These are phyloP conservation scores for Trichosporon sp. DNA, from an alignment of 1,284 basidiomycete species.

Conservation along the genomic window DNA sequence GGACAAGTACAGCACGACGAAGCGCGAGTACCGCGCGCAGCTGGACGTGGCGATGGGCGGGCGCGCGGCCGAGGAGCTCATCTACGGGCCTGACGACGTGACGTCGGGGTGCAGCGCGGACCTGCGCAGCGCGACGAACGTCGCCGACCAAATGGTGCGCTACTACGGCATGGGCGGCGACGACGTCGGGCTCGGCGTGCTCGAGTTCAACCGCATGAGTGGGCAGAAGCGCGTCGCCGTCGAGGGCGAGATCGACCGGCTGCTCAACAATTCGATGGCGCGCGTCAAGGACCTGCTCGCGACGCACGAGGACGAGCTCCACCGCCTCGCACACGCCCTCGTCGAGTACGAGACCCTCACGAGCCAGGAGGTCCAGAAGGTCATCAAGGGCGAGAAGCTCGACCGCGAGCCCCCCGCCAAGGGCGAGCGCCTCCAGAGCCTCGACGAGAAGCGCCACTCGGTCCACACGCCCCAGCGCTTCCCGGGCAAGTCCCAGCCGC, in stretches of 20 bases:
- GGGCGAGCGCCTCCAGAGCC: constrained; percentile 33
- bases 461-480: not conserved
- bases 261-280: constrained; percentile 68
- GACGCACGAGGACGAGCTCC: constrained; percentile 70
- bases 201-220: constrained; percentile 46
- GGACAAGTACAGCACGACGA: constrained; percentile 56
- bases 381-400: constrained; percentile 76
- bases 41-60: constrained; percentile 92
- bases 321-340: constrained; percentile 79
- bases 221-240: constrained; percentile 73
- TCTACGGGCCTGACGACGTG: constrained; percentile 81
- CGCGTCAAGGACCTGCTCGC: constrained; percentile 67
- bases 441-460: constrained; percentile 6
- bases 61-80: constrained; percentile 85
- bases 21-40: constrained; percentile 47
- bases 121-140: constrained; percentile 69
- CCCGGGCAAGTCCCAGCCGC: too few species aligned
- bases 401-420: constrained; percentile 24
- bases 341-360: constrained; percentile 92
- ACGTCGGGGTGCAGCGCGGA: constrained; percentile 89
- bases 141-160: constrained; percentile 77
- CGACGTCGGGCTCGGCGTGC: constrained; percentile 72
- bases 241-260: constrained; percentile 72
- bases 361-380: constrained; percentile 73
- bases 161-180: constrained; percentile 73